Evolutionary conservation across 1,139 yeast species (phyloP).

Genomic region (Candida labiduridarum): DNA sequence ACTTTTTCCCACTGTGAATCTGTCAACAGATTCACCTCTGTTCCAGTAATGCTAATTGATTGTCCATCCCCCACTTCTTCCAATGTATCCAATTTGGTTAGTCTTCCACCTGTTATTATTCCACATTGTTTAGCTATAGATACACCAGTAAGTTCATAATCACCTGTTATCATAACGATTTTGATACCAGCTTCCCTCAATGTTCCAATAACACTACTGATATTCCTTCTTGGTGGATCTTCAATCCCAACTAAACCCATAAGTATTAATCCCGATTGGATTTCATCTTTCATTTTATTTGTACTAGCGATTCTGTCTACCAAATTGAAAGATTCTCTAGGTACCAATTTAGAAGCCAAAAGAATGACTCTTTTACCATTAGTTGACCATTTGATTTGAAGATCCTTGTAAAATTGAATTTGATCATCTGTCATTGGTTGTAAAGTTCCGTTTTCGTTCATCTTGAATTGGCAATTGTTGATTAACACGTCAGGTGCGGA

Average conservation of each 20-base stretch:
- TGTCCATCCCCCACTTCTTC: conserved; percentile 15
- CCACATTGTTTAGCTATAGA: conserved; percentile 53
- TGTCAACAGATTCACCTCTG: conserved; percentile 35
- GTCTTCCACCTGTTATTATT: conserved; percentile 32
- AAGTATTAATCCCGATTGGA: conserved; percentile 25
- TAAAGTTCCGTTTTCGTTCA: conserved; percentile 19
- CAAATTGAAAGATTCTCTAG: conserved; percentile 13
- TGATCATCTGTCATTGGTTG: conserved; percentile 17
- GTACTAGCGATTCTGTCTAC: conserved; percentile 15
- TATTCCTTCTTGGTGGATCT: conserved; percentile 53
- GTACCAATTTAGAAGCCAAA: conserved; percentile 31
- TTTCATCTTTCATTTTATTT: conserved; percentile 18
- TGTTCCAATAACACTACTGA: conserved; percentile 38
- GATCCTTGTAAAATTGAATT: conserved; percentile 20
- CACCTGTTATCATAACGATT: conserved; percentile 58
- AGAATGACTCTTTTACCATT: conserved; percentile 51
- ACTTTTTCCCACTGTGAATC: conserved; percentile 47
- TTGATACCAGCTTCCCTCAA: conserved; percentile 53
- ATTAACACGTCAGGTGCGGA: conserved; percentile 56
- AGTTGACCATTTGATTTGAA: conserved; percentile 42
- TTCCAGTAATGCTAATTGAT: conserved; percentile 42
- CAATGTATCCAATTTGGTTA: conserved; percentile 29
- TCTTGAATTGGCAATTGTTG: conserved; percentile 29
- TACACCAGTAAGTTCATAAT: conserved; percentile 53
- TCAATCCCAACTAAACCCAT: conserved; percentile 51